Percentiles rank a stretch among this genome's conserved stretches.
Evolutionary conservation across 2,329 filamentous ascomycete genomes (phyloP).

Genomic region (Apiospora phragmitis): DNA sequence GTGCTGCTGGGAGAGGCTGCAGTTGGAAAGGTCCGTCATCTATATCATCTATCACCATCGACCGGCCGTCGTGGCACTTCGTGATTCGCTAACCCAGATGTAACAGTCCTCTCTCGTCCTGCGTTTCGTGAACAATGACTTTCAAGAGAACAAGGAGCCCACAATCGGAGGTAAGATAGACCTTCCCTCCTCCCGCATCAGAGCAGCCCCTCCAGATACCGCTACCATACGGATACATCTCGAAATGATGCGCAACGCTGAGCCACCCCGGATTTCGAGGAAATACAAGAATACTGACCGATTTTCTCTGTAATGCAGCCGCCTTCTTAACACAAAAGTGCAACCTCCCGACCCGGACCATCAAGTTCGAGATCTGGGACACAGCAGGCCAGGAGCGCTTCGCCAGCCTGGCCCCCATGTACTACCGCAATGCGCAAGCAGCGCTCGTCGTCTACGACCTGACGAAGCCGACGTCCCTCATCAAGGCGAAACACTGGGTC

Average conservation of each 20-base stretch:
- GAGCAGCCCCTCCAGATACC: background rate
- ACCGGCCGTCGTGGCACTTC: background rate
- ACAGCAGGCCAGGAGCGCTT: conserved; percentile 98
- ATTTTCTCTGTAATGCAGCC: conserved; percentile 52
- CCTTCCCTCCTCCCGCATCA: background rate
- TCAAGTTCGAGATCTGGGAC: conserved; percentile 97
- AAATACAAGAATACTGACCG: background rate
- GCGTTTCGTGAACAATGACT: conserved; percentile 99
- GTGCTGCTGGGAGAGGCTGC: conserved; percentile 96
- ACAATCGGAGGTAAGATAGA: conserved; percentile 84
- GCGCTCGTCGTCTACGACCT: conserved; percentile 98
- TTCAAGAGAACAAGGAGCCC: conserved; percentile 99
- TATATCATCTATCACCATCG: background rate
- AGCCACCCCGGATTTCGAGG: background rate
- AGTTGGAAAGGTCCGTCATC: conserved; percentile 82
- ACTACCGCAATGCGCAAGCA: conserved; percentile 98
- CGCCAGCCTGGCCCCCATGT: conserved; percentile 95
- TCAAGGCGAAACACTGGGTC: conserved; percentile 99
- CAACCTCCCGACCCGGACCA: conserved; percentile 87
- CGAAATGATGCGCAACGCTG: background rate
- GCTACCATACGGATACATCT: background rate
- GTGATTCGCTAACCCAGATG: background rate
- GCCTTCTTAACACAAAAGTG: conserved; percentile 99
- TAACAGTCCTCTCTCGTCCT: conserved; percentile 89
- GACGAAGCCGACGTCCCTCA: conserved; percentile 91